Base-by-base conservation (phyloP, 2,329 filamentous ascomycete genomes). In the Coniochaeta ligniaria region DNA sequence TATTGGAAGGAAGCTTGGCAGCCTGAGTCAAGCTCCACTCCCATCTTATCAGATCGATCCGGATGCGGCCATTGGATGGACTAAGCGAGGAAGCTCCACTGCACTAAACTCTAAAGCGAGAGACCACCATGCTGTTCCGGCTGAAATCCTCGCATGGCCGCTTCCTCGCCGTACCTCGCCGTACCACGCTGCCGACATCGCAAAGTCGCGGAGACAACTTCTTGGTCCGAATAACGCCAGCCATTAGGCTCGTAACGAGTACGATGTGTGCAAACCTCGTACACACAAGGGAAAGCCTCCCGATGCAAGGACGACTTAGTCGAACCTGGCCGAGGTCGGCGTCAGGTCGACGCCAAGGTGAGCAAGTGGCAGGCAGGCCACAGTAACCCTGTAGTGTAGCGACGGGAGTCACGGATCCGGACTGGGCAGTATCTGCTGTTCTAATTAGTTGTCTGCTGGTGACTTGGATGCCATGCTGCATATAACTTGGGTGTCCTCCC, bases 31-130 rank as follows among this genome's bases (percentile, higher is more conserved):
- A 31, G 28, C n/a, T 57, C 54, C 54, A 22, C 35, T 11, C 33
- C 22, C 5, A 57, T 57, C 54, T 57, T 36, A 57, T 57, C 54
- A 57, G 54, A 57, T 57, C 31, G 54, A 57, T 57, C 54, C 2
- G 2, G 20, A 6, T 20, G 4, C 6, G 28, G 11, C 11, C 54
- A 57, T 38, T 36, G 28, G 31, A 12, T 57, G 31, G n/a, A 8
- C 9, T 7, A n/a, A n/a, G 31, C 54, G 17, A 31, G 33, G 7
- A 12, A 14, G 35, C 9, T 38, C 20, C 28, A 36, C 54, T 38
- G 9, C 31, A 6, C 28, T 24, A n/a, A 24, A 35, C 31, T 36
- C n/a, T 38, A 52, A 28, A 7, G 5, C 38, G n/a, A 38, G 33
- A 11, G n/a, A 9, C 12, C 43, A 22, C 43, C 20, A 22, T 47